Base-by-base conservation (phyloP, 768 basidiomycete species). In the Rhizopogon vesiculosus region DNA sequence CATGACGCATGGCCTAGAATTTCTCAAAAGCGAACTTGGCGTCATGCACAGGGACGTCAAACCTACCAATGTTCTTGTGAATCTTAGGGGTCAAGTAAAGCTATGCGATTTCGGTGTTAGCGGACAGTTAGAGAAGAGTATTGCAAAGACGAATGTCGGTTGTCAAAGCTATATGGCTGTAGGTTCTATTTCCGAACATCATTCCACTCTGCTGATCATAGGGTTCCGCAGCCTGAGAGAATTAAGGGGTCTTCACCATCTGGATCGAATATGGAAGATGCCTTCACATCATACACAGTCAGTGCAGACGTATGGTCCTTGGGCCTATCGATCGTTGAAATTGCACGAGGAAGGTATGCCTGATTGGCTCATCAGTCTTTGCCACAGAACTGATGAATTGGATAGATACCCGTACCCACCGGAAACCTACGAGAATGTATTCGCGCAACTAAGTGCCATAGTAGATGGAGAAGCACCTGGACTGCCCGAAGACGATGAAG, bases 121-220 rank as follows among this genome's bases (percentile, higher is more conserved):
- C 8, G 96, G 96, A 6, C 95, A 99, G 68, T 82, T 99, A 40
- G 96, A 99, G 72, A 93, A 93, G 69, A 90, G 87, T 54, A 78
- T 99, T 19, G 97, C 97, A 16, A 96, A 95, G 73, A 99, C 97
- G 6, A 98, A 98, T 64, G 98, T 99, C 40, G 97, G 97, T 7
- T 99, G 97, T 68, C 97, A 99, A 70, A 89, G 85, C 58, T 99
- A 99, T 71, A 98, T 99, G 94, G 96, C 96, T 46, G 93, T 93
- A 70, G 69, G 87, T 79, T 2, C 25, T 63, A 25, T 45, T 49
- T 42, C 50, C 13, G 15, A 55, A 53, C 49, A 40, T 9, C 45
- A 22, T 19, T 42, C 28, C 19, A 22, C 35, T 49, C 18, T 31
- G 33, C 58, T 62, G 42, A 57, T 48, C 16, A 43, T 35, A 18